Conservation (phyloP, 140 eudicot species). For the Senecio squalidus region DNA sequence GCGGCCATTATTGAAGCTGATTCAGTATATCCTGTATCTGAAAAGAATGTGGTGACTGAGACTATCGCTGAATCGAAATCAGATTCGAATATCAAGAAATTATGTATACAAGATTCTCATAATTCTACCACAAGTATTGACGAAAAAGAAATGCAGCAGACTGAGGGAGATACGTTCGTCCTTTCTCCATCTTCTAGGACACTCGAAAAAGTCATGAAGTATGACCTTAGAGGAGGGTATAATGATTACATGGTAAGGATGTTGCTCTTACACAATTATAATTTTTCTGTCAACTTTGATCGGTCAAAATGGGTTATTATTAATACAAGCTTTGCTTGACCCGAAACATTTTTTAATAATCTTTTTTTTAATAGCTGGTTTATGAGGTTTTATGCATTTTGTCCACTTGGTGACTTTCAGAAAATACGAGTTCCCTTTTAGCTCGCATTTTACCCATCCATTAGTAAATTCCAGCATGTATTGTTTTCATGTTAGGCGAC, state of each 20-base stretch:
- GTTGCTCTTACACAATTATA: not conserved
- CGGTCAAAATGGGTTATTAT: not conserved
- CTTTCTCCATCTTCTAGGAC: conserved; percentile 19
- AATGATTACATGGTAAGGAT: conserved; percentile 38
- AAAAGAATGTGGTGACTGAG: conserved; percentile 20
- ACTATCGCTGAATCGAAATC: conserved; percentile 23
- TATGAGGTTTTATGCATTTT: not conserved
- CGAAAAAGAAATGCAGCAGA: conserved; percentile 37
- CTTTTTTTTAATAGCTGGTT: no score
- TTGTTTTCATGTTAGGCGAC: conserved; percentile 13
- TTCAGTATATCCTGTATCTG: conserved; percentile 9
- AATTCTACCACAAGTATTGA: conserved; percentile 20
- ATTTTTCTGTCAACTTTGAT: not conserved
- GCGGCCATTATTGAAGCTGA: conserved; percentile 28
- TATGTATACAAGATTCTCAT: conserved; percentile 22
- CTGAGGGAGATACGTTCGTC: not conserved
- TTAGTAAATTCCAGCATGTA: no score
- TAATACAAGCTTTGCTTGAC: not conserved
- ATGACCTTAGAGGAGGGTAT: conserved; percentile 23
- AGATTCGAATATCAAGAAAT: conserved; percentile 13
- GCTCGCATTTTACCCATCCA: no score
- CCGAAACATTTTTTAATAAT: not conserved
- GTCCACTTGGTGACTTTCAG: no score
- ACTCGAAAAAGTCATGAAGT: conserved; percentile 26
- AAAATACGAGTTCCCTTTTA: no score